Percentiles rank a stretch among this genome's conserved stretches.
Conservation (phyloP, 2,329 filamentous ascomycete species). For the Botrytis sinoallii region DNA sequence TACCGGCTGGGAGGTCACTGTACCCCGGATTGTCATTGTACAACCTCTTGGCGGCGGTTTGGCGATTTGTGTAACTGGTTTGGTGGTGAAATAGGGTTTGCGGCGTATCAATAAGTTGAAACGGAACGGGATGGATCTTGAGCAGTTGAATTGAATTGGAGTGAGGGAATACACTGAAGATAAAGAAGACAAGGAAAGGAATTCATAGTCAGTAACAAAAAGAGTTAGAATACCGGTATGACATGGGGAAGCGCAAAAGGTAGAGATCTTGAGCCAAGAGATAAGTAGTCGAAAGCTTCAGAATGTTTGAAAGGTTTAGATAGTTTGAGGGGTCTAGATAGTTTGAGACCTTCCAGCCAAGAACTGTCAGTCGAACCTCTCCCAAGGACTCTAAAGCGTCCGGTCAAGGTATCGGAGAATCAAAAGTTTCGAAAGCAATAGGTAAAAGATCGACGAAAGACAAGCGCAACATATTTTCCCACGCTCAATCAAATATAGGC, state of each 20-base stretch:
- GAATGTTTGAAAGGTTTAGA: neutral
- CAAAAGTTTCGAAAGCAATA: neutral
- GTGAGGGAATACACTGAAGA: neutral
- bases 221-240: neutral
- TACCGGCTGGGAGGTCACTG: neutral
- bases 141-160: neutral
- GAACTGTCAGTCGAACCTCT: neutral
- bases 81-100: neutral
- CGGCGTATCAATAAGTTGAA: neutral
- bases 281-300: neutral
- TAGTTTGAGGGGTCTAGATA: too few relatives aligned
- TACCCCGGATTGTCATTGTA: constrained; percentile 1
- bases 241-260: neutral
- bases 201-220: neutral
- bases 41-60: neutral
- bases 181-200: neutral
- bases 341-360: neutral
- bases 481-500: neutral
- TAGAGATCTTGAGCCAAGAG: neutral
- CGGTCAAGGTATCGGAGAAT: neutral
- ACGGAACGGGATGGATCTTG: neutral
- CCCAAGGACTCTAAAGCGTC: neutral
- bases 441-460: neutral
- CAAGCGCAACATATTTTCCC: neutral
- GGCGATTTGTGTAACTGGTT: neutral